These are phyloP conservation scores for Radiomyces spectabilis DNA, from an alignment of 192 early-diverging fungal species.

Conservation along the genomic window DNA sequence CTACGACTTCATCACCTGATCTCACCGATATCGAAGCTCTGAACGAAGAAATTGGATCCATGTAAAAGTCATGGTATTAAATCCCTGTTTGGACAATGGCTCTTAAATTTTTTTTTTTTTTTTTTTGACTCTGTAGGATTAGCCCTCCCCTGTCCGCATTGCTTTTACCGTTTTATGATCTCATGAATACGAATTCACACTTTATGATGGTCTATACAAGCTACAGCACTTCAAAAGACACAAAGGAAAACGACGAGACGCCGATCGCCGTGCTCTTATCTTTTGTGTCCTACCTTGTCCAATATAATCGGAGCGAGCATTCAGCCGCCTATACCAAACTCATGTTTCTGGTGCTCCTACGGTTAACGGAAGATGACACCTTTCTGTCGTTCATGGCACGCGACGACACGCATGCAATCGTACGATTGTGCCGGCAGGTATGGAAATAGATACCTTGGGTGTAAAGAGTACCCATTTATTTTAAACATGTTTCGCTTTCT, in stretches of 20 bases:
- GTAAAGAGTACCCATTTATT: background rate
- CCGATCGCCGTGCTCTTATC: constrained; percentile 32
- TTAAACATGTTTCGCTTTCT: too few species aligned
- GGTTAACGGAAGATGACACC: constrained; percentile 34
- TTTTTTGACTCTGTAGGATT: too few species aligned
- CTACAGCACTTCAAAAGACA: background rate
- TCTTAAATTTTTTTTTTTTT: background rate
- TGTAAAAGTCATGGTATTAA: too few species aligned
- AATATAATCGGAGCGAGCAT: constrained; percentile 36
- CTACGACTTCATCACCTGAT: background rate
- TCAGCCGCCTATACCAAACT: constrained; percentile 39
- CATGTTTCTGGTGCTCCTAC: constrained; percentile 30
- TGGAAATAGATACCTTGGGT: constrained; percentile 1
- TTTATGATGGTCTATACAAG: constrained; percentile 28
- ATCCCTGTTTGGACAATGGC: too few species aligned
- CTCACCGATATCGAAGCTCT: constrained; percentile 1
- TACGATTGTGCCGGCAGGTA: constrained; percentile 34
- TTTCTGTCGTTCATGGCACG: constrained; percentile 28
- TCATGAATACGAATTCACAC: constrained; percentile 34
- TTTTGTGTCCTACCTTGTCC: constrained; percentile 42
- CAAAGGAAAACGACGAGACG: constrained; percentile 2
- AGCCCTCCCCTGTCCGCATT: constrained; percentile 38
- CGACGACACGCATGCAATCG: background rate
- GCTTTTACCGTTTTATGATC: constrained; percentile 38
- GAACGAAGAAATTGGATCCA: too few species aligned